phyloP scores from a whole-genome alignment of 371 early-diverging fungal species.

The Zopfochytrium polystomum region DNA sequence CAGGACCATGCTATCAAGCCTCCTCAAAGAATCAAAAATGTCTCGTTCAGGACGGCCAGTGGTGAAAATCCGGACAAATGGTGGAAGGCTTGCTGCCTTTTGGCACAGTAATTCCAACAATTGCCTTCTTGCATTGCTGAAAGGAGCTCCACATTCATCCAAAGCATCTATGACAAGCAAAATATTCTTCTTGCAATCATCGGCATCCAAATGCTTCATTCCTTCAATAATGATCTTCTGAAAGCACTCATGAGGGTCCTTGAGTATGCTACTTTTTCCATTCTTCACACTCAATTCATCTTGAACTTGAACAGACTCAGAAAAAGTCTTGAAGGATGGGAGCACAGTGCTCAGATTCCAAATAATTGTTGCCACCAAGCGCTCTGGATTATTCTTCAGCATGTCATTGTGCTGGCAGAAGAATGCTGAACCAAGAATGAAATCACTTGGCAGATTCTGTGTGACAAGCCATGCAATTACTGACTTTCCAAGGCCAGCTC shows the following conservation, averaged over 20 bases:
- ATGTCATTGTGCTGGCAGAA: constrained; percentile 10
- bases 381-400: neutral
- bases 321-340: neutral
- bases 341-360: neutral
- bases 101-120: neutral
- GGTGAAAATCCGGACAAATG: neutral
- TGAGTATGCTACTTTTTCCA: neutral
- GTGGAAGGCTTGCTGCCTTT: neutral
- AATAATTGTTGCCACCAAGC: constrained; percentile 3
- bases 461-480: constrained; percentile 3
- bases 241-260: neutral
- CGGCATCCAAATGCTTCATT: neutral
- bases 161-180: constrained; percentile 10
- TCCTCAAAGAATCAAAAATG: neutral
- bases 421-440: constrained; percentile 4
- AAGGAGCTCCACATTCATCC: too few species aligned
- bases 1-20: neutral
- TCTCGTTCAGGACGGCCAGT: constrained; percentile 10
- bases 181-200: too few species aligned
- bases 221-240: neutral
- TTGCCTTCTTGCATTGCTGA: neutral
- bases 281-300: neutral
- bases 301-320: neutral
- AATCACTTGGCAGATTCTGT: neutral
- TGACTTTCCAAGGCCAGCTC: constrained; percentile 12